These are phyloP conservation scores for Aspergillus sclerotioniger DNA, from an alignment of 495 filamentous ascomycete genomes.

Conservation along the genomic window DNA sequence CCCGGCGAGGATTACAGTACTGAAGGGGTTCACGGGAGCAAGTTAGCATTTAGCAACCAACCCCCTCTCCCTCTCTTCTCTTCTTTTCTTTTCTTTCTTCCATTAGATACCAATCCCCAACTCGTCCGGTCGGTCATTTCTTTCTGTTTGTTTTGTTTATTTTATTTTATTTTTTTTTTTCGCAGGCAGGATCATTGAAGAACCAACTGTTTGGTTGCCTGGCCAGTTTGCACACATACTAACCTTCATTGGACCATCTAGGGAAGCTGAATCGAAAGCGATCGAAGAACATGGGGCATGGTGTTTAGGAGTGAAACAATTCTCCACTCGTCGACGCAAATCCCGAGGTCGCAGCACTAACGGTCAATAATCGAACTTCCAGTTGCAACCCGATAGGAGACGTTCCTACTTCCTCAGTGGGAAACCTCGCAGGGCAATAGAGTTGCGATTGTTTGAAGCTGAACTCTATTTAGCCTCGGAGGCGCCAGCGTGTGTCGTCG, in stretches of 20 bases:
- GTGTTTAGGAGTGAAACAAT: slow-evolving; percentile 19
- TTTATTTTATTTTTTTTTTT: too few species aligned
- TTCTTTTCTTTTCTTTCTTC: too few species aligned
- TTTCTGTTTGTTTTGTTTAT: too few species aligned
- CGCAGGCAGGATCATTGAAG: too few species aligned
- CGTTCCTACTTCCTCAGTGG: not conserved
- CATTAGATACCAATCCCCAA: too few species aligned
- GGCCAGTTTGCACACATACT: not conserved
- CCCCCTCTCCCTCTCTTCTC: not conserved
- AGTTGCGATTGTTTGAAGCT: not conserved
- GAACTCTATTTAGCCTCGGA: not conserved
- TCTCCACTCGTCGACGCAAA: slow-evolving; percentile 9
- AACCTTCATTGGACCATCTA: not conserved
- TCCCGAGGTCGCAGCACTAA: not conserved
- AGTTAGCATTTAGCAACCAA: too few species aligned
- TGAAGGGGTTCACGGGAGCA: not conserved
- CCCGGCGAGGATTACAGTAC: too few species aligned
- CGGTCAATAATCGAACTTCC: slow-evolving; percentile 8
- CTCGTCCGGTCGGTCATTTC: too few species aligned
- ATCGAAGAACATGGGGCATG: not conserved
- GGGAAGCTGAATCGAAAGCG: not conserved
- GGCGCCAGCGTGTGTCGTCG: not conserved
- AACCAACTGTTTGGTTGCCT: too few species aligned
- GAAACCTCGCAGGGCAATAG: not conserved
- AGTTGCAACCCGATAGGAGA: not conserved